phyloP scores from a whole-genome alignment of 2,329 filamentous ascomycete genomes.

The Lojkania enalia region DNA sequence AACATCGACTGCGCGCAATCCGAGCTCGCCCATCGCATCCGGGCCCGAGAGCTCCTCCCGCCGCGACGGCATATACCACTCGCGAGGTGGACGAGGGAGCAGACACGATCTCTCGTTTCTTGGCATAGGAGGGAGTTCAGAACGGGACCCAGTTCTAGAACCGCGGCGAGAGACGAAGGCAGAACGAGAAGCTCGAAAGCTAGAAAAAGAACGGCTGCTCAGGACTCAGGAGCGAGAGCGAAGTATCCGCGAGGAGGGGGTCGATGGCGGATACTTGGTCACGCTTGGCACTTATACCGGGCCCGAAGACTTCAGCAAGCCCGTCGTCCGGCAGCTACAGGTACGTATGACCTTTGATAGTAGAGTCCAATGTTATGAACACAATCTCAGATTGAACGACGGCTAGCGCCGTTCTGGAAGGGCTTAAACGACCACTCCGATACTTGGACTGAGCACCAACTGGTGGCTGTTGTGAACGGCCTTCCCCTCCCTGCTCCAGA shows the following conservation, averaged over 20 bases:
- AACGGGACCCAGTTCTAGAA: conserved; percentile 57
- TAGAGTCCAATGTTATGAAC: too few relatives aligned
- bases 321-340: conserved; percentile 85
- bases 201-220: conserved; percentile 77
- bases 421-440: conserved; percentile 87
- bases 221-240: conserved; percentile 83
- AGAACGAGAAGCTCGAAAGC: conserved; percentile 82
- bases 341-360: conserved; percentile 61
- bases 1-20: conserved; percentile 37
- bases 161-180: conserved; percentile 83
- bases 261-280: conserved; percentile 92
- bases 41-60: conserved; percentile 29
- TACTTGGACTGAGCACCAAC: conserved; percentile 90
- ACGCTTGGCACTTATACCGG: conserved; percentile 94
- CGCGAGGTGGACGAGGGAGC: conserved; percentile 56
- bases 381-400: conserved; percentile 79
- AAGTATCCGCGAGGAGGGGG: conserved; percentile 87
- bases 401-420: conserved; percentile 92
- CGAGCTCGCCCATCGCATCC: conserved; percentile 34
- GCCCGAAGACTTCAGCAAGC: conserved; percentile 89
- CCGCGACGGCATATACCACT: conserved; percentile 47
- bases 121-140: conserved; percentile 54
- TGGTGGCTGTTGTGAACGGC: conserved; percentile 87
- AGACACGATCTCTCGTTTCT: conserved; percentile 63
- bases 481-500: conserved; percentile 83